phyloP scores from a whole-genome alignment of 2,329 filamentous ascomycete genomes.

The Exophiala aquamarina region DNA sequence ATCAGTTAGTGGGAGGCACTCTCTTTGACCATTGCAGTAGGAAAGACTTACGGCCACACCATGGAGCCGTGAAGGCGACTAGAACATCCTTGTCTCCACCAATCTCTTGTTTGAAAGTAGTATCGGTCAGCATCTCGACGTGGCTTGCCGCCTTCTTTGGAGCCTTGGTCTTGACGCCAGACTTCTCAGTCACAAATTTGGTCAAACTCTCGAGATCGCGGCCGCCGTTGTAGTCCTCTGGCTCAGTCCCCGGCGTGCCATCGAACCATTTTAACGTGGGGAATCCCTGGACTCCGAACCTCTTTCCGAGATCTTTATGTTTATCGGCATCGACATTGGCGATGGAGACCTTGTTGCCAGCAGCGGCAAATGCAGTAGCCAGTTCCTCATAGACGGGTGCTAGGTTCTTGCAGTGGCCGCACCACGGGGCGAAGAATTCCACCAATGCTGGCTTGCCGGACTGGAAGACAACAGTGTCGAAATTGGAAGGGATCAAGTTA shows the following conservation, averaged over 20 bases:
- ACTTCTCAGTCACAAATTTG: conserved; percentile 82
- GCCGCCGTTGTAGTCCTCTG: conserved; percentile 80
- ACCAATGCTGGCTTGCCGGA: conserved; percentile 94
- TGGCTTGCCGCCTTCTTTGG: conserved; percentile 71
- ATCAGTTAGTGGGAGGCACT: too few relatives aligned
- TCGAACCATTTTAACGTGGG: conserved; percentile 98
- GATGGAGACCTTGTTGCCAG: conserved; percentile 76
- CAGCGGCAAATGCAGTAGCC: conserved; percentile 69
- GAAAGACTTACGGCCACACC: conserved; percentile 86
- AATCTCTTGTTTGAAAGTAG: conserved; percentile 72
- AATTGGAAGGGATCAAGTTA: conserved; percentile 86
- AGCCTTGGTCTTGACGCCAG: conserved; percentile 73
- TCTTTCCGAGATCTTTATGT: conserved; percentile 78
- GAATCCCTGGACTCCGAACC: conserved; percentile 89
- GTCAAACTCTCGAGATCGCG: conserved; percentile 83
- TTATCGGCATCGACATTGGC: conserved; percentile 95
- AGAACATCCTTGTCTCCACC: conserved; percentile 86
- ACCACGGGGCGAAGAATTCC: conserved; percentile 99
- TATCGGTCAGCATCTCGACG: conserved; percentile 77
- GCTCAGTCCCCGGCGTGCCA: conserved; percentile 77
- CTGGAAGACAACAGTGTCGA: conserved; percentile 84
- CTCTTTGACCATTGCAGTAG: conserved; percentile 83
- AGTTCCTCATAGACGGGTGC: conserved; percentile 95
- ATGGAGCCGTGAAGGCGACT: conserved; percentile 95
- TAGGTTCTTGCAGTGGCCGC: conserved; percentile 97